phyloP scores from a whole-genome alignment of 2,329 filamentous ascomycete species.

The Erysiphe pulchra region DNA sequence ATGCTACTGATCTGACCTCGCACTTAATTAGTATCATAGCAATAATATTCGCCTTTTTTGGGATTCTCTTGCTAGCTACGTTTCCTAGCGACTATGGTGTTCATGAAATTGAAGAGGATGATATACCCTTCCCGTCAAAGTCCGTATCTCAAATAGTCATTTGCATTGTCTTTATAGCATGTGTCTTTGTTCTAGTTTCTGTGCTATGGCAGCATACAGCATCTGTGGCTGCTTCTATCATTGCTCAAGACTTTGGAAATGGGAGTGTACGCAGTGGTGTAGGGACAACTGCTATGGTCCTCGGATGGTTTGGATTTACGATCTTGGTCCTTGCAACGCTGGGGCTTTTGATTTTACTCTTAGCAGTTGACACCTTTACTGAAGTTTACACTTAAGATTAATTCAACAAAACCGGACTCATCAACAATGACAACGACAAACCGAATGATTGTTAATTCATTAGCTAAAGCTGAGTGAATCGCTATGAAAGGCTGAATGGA shows the following conservation, averaged over 20 bases:
- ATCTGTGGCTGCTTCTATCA: constrained; percentile 79
- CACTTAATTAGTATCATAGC: constrained; percentile 55
- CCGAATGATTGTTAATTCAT: too few relatives aligned
- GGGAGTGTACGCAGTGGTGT: constrained; percentile 69
- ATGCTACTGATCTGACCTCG: not conserved
- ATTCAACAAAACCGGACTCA: too few relatives aligned
- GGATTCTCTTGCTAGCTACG: constrained; percentile 79
- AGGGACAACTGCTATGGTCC: constrained; percentile 82
- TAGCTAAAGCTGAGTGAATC: too few relatives aligned
- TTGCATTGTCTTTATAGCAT: constrained; percentile 65
- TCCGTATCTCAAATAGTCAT: constrained; percentile 82
- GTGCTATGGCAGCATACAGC: constrained; percentile 84
- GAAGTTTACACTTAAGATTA: not conserved
- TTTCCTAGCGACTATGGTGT: constrained; percentile 72
- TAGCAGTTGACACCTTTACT: constrained; percentile 15
- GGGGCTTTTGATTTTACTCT: constrained; percentile 81
- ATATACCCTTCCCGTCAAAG: constrained; percentile 81
- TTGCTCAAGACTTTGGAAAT: constrained; percentile 81
- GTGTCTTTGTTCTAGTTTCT: constrained; percentile 47
- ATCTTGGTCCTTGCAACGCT: constrained; percentile 88
- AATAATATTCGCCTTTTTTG: constrained; percentile 90
- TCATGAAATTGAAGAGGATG: constrained; percentile 54
- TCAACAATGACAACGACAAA: too few relatives aligned
- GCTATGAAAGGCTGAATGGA: too few relatives aligned
- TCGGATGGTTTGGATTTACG: constrained; percentile 94